Evolutionary conservation across 1,139 yeast species (phyloP), one percentile per base, ranked within the genome.

Genomic region (Debaryomyces sp.): DNA sequence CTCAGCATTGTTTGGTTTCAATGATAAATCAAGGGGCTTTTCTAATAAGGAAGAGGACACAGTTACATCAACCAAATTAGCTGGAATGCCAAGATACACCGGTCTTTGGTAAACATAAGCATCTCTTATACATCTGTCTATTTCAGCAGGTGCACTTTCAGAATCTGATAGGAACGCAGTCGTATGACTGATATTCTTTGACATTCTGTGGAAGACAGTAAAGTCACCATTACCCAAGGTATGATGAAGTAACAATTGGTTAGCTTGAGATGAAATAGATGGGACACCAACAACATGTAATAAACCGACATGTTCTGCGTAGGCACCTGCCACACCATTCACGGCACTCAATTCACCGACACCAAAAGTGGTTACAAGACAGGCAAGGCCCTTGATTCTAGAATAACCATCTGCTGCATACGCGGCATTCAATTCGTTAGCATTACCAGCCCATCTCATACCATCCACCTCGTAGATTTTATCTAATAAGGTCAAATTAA

Each of bases 61-160:
- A 49, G 64, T 70, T 61, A 77, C 74, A 63, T 87, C 91, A 50
- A 87, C 87, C 66, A 88, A 77, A 75, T 89, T 89, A 51, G 94
- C 87, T 57, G 96, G 96, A 51, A 89, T 70, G 40, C 89, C 96
- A 59, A 89, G 68, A 71, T 89, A 89, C 23, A 87, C 95, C 27
- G 96, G 96, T 70, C 91, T 82, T 68, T 88, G 95, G 61, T 78
- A 72, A 47, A 83, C 71, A 70, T 80, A 84, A 38, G 95, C 92
- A 53, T 80, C 82, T 66, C 86, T 79, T 63, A 89, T 82, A 59
- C 90, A 83, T 59, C 86, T 78, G 71, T 89, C 96, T 57, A 89
- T 82, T 59, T 81, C 81, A 45, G 71, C 73, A 41, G 92, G 87
- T 43, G 94, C 95, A 41, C 82, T 68, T 52, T 68, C 68, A 56